A percentile compares a stretch with the other conserved stretches of the same genome.
phyloP scores from a whole-genome alignment of 352 stramenopile genomes.

The Phytophthora pseudosyringae region DNA sequence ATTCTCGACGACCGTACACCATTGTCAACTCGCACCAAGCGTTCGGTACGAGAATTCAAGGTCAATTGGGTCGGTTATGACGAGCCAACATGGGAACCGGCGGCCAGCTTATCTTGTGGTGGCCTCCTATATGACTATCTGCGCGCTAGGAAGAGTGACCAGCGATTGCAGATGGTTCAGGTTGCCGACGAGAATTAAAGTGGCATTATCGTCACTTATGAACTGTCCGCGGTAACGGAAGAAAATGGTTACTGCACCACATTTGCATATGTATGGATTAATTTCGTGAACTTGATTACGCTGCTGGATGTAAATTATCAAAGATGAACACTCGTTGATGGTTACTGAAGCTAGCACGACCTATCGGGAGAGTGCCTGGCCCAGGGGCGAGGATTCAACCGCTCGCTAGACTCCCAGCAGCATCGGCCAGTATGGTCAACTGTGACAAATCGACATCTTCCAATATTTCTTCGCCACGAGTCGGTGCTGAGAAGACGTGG shows the following conservation, averaged over 20 bases:
- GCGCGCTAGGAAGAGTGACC: not conserved
- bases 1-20: not conserved
- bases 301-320: too few species aligned
- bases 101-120: slow-evolving; percentile 1
- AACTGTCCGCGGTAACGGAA: not conserved
- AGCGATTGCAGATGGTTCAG: slow-evolving; percentile 6
- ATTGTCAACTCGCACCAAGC: slow-evolving; percentile 3
- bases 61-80: slow-evolving; percentile 13
- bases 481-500: too few species aligned
- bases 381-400: too few species aligned
- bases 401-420: too few species aligned
- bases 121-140: slow-evolving; percentile 13
- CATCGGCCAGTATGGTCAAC: too few species aligned
- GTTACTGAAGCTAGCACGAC: too few species aligned
- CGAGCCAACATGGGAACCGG: not conserved
- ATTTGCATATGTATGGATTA: too few species aligned
- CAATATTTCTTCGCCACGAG: too few species aligned
- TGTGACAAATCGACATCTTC: too few species aligned
- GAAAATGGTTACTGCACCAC: not conserved
- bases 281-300: too few species aligned
- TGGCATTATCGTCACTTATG: not conserved
- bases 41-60: slow-evolving; percentile 1
- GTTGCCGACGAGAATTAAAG: slow-evolving; percentile 14
- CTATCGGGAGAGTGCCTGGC: too few species aligned
- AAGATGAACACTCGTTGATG: too few species aligned